Evolutionary conservation across 352 stramenopile species (phyloP).

Genomic region (Thalassiosira ordinaria): DNA sequence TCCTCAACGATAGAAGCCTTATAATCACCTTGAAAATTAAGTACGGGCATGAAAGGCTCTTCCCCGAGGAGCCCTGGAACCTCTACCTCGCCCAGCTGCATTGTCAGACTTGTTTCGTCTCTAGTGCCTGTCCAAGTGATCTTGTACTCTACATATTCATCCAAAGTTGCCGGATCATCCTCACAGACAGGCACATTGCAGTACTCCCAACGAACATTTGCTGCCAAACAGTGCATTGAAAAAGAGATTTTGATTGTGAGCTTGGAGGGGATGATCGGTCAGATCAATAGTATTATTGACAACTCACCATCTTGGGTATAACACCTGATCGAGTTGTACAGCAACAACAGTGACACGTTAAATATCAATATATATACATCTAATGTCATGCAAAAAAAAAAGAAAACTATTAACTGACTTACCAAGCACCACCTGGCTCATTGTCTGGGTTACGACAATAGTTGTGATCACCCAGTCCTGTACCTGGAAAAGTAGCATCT

Average conservation of each 20-base stretch:
- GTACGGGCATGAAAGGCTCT: constrained; percentile 7
- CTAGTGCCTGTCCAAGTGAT: constrained; percentile 50
- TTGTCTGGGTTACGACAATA: constrained; percentile 48
- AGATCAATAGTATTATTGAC: constrained; percentile 15
- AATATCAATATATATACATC: too few species aligned
- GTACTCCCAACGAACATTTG: constrained; percentile 17
- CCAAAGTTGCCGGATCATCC: constrained; percentile 23
- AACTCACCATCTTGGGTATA: background rate
- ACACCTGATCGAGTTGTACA: too few species aligned
- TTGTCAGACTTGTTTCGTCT: background rate
- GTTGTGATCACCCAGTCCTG: constrained; percentile 37
- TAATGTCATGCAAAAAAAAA: too few species aligned
- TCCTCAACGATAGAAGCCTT: constrained; percentile 20
- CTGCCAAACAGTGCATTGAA: too few species aligned
- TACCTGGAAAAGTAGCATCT: constrained; percentile 9
- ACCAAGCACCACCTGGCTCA: constrained; percentile 28
- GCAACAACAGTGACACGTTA: too few species aligned
- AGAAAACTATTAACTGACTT: too few species aligned
- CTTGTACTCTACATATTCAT: constrained; percentile 53
- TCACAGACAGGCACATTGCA: constrained; percentile 23
- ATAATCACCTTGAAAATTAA: constrained; percentile 35
- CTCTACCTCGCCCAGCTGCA: constrained; percentile 49
- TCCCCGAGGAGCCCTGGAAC: constrained; percentile 38
- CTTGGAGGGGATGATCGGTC: background rate
- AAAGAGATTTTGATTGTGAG: background rate